Conservation (phyloP, 345 rosid species). For the Alliaria petiolata region DNA sequence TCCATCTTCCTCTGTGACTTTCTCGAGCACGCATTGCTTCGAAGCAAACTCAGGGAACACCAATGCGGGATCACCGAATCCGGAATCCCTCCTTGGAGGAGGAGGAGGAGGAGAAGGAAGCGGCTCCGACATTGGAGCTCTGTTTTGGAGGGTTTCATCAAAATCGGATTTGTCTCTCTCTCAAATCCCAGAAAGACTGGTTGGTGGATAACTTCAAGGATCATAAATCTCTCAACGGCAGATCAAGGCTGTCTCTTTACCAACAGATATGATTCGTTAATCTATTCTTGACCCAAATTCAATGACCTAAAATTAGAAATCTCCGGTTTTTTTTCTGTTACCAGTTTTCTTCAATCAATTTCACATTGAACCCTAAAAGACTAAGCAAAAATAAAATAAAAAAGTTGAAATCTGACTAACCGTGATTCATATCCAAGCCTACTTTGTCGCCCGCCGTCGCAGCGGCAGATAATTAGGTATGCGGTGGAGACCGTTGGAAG, state of each 20-base stretch:
- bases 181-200: conserved; percentile 16
- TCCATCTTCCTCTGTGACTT: conserved; percentile 17
- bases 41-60: conserved; percentile 29
- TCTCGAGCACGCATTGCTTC: conserved; percentile 11
- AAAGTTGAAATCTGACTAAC: neutral
- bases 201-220: conserved; percentile 25
- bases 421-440: neutral
- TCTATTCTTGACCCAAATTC: conserved; percentile 12
- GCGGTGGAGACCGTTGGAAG: neutral
- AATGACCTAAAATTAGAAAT: neutral
- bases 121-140: conserved; percentile 38
- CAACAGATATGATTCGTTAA: conserved; percentile 11
- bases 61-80: conserved; percentile 27
- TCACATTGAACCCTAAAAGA: no score
- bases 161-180: conserved; percentile 22
- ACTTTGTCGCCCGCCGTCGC: conserved; percentile 21
- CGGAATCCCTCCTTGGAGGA: conserved; percentile 11
- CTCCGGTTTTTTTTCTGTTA: no score
- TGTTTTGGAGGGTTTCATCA: conserved; percentile 30
- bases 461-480: no score
- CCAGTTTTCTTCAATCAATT: neutral
- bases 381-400: no score
- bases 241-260: conserved; percentile 23
- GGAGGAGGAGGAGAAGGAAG: no score
- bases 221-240: conserved; percentile 14